Conservation (phyloP, 2,329 filamentous ascomycete species). For the Lecanicillium sp. region DNA sequence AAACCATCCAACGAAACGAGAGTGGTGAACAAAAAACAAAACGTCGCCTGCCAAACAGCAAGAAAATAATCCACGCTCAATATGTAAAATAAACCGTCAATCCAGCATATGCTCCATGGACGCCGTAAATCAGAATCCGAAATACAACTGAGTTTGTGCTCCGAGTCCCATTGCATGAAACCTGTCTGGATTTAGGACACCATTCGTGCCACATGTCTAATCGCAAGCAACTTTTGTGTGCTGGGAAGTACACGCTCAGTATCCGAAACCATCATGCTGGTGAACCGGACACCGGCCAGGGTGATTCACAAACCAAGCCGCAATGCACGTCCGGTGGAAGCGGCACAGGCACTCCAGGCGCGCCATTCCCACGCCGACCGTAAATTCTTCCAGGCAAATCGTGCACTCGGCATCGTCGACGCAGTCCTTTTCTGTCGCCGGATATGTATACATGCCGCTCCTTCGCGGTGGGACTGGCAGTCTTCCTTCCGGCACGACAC, state of each 20-base stretch:
- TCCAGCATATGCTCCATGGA: not conserved
- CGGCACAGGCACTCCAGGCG: slow-evolving; percentile 59
- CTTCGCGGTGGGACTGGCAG: slow-evolving; percentile 31
- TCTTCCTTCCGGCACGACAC: slow-evolving; percentile 15
- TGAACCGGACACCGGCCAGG: slow-evolving; percentile 59
- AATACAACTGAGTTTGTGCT: no score
- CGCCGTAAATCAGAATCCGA: not conserved
- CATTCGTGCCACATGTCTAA: no score
- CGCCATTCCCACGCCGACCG: slow-evolving; percentile 55
- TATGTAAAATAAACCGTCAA: not conserved
- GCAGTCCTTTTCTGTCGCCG: slow-evolving; percentile 60
- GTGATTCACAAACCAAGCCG: slow-evolving; percentile 54
- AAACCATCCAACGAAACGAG: no score
- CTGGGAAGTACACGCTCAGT: slow-evolving; percentile 22
- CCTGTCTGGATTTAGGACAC: no score
- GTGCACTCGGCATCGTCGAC: slow-evolving; percentile 61
- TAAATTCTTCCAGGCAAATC: slow-evolving; percentile 60
- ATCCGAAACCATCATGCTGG: slow-evolving; percentile 55
- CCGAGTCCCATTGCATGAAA: no score
- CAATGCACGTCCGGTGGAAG: slow-evolving; percentile 55
- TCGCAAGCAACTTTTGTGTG: no score
- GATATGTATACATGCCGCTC: slow-evolving; percentile 57
- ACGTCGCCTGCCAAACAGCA: slow-evolving; percentile 5
- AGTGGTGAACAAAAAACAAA: not conserved
- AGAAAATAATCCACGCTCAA: not conserved